Evolutionary conservation across 768 basidiomycete genomes (phyloP), one percentile per base, ranked within the genome.

Genomic region (Boletus patriciae): DNA sequence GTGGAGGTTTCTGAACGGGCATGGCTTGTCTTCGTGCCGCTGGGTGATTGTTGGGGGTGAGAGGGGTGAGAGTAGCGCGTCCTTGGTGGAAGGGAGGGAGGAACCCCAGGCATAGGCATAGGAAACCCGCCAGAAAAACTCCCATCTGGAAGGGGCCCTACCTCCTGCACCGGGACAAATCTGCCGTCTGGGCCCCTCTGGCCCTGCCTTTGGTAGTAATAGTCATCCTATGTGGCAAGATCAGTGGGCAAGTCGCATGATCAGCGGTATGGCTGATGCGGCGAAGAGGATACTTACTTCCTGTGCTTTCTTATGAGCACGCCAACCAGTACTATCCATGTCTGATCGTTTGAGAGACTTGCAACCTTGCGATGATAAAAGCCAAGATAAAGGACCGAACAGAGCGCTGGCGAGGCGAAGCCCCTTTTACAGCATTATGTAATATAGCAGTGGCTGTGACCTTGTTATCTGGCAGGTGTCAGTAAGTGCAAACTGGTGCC

Each of bases 271-370:
- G 23, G 41, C 11, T 50, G 9, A 29, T 52, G 21, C 15, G 0
- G 66, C 13, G 9, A 46, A 53, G 19, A 43, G 47, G 33, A 61
- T 12, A 5, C 75, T 56, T 60, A 80, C 85, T 74, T 80, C 80
- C 50, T 80, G 74, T 3, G 86, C 91, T 59, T 80, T 80, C 50
- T 83, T 80, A 16, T 78, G 77, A 36, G 89, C 88, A 62, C 81
- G 81, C 90, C 90, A 92, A 54, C 91, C 92, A 52, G 84, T 74
- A 55, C 80, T 84, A 68, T 92, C 91, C 89, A 92, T 91, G 45
- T 19, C 52, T 40, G 36, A 38, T 31, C 34, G 41, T 40, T 53
- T 21, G 18, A 21, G 25, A 27, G 27, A 46, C 21, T 46, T 37
- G 55, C 6, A 6, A 21, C 11, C 12, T 46, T 29, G 29, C 21